A percentile compares a stretch with the other conserved stretches of the same genome.
phyloP scores from a whole-genome alignment of 768 basidiomycete genomes.

The Mycena crocata region DNA sequence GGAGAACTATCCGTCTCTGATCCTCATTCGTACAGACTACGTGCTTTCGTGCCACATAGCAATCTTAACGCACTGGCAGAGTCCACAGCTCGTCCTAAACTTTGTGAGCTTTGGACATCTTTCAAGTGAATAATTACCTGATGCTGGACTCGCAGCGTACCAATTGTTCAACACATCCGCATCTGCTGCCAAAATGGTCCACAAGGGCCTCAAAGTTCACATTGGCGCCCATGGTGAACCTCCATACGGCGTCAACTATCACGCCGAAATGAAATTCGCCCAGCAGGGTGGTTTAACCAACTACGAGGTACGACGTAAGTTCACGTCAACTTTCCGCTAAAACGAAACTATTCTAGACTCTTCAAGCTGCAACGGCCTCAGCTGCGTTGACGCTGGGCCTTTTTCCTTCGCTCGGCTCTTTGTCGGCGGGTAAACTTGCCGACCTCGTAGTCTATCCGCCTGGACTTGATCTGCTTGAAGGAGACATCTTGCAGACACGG shows the following conservation, averaged over 20 bases:
- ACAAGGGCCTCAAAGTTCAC: constrained; percentile 68
- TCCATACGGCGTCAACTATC: constrained; percentile 81
- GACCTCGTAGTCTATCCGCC: constrained; percentile 77
- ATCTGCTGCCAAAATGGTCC: constrained; percentile 77
- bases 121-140: constrained; percentile 2
- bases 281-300: constrained; percentile 72
- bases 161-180: constrained; percentile 76
- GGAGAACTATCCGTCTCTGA: background rate
- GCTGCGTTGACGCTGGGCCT: too few species aligned
- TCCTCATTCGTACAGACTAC: constrained; percentile 56
- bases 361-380: too few species aligned
- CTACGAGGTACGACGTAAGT: too few species aligned
- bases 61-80: constrained; percentile 70
- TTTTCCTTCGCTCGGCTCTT: too few species aligned
- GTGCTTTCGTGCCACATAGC: constrained; percentile 74
- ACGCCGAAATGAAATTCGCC: constrained; percentile 78
- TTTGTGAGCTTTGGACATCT: constrained; percentile 56
- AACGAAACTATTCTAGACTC: too few species aligned
- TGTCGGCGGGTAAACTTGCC: constrained; percentile 75
- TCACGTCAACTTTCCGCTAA: too few species aligned
- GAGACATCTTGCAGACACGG: constrained; percentile 60
- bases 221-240: constrained; percentile 83
- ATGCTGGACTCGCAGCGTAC: constrained; percentile 55
- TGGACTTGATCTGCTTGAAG: constrained; percentile 67
- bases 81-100: constrained; percentile 66